Percentiles rank a stretch among this genome's conserved stretches.
Conservation (phyloP, 2,329 filamentous ascomycete species). For the Coniochaeta sp. region DNA sequence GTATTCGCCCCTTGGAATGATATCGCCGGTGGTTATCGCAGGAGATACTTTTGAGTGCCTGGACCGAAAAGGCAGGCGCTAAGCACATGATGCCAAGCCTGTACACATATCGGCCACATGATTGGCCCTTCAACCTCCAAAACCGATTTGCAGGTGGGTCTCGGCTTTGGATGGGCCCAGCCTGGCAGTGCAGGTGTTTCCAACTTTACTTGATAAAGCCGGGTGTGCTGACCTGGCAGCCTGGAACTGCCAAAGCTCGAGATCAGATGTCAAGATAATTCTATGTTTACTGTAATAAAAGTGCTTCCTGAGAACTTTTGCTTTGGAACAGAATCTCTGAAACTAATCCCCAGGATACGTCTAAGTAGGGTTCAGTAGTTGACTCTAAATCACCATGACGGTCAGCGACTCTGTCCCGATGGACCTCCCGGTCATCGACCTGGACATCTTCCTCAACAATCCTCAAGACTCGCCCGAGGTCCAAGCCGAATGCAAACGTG, state of each 20-base stretch:
- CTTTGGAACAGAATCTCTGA: no score
- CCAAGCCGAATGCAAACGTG: conserved; percentile 43
- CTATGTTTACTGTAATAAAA: no score
- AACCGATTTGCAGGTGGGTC: neutral
- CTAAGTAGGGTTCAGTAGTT: no score
- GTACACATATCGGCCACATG: neutral
- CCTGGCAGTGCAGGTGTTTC: neutral
- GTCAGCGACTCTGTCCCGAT: conserved; percentile 24
- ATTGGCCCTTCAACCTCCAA: neutral
- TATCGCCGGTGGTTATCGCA: neutral
- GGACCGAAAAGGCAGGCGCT: neutral
- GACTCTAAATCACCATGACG: neutral
- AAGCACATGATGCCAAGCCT: neutral
- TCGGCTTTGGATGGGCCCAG: neutral
- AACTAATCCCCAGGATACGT: no score
- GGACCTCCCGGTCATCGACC: conserved; percentile 53
- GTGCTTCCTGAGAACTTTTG: no score
- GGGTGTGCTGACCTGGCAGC: neutral
- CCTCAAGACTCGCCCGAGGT: conserved; percentile 33
- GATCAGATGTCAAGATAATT: neutral
- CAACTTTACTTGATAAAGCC: neutral
- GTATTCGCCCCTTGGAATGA: neutral
- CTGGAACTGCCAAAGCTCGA: neutral
- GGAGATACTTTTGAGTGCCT: neutral
- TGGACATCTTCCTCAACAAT: conserved; percentile 46